These are phyloP conservation scores for Stygiomarasmius scandens DNA, from an alignment of 1,284 basidiomycete genomes.

Conservation along the genomic window DNA sequence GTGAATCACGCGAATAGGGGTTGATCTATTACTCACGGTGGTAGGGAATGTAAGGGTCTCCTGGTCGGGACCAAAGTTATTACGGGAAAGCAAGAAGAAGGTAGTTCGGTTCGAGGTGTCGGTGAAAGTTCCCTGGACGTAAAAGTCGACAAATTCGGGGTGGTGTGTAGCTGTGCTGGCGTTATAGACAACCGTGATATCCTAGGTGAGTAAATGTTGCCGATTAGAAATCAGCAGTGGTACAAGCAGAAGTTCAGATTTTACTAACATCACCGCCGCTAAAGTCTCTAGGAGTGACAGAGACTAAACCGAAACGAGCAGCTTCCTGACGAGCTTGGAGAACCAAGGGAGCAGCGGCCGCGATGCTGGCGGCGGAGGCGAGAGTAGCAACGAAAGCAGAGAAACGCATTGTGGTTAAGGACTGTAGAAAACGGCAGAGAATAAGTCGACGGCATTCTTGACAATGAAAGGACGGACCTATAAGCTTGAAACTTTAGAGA, in stretches of 20 bases:
- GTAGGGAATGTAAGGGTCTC: constrained; percentile 1
- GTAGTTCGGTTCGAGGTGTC: constrained; percentile 11
- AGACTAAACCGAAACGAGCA: constrained; percentile 15
- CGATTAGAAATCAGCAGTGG: not conserved
- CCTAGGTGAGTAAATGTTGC: not conserved
- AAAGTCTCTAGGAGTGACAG: constrained; percentile 5
- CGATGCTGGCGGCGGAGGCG: not conserved
- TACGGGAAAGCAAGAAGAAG: constrained; percentile 15
- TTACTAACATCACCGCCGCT: constrained; percentile 13
- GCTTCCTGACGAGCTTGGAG: constrained; percentile 16
- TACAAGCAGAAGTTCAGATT: no score
- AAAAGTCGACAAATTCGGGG: constrained; percentile 19
- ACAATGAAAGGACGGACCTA: no score
- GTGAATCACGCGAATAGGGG: not conserved
- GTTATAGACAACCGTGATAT: constrained; percentile 16
- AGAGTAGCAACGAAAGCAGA: not conserved
- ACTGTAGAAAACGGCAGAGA: no score
- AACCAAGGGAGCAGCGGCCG: not conserved
- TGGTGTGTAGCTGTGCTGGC: constrained; percentile 12
- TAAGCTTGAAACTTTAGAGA: no score
- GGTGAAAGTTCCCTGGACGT: constrained; percentile 15
- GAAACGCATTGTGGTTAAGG: constrained; percentile 14
- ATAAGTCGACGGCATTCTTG: no score
- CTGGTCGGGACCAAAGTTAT: constrained; percentile 13
- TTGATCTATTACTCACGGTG: constrained; percentile 1